Evolutionary conservation across 306 rosid genomes (phyloP).

Genomic region (Echinosophora koreensis): DNA sequence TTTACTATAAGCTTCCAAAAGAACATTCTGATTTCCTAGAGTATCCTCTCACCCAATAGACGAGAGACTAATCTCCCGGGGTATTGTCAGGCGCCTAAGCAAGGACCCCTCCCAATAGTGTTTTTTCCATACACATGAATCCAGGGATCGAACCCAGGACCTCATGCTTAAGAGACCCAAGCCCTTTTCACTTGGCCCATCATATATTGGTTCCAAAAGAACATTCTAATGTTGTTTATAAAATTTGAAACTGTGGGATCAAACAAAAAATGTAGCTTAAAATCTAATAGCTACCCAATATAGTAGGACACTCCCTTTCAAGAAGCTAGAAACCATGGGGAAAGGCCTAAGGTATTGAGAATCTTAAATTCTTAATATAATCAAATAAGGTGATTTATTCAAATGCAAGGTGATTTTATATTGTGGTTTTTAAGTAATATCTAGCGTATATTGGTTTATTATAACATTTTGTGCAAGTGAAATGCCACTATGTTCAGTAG

Average conservation of each 20-base stretch:
- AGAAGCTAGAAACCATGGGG: background rate
- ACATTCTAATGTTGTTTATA: background rate
- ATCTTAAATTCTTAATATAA: background rate
- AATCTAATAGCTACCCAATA: background rate
- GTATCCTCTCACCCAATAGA: too few relatives aligned
- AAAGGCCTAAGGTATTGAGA: background rate
- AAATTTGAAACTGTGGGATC: conserved; percentile 1
- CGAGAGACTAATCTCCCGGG: too few relatives aligned
- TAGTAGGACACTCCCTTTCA: background rate
- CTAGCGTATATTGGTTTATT: background rate
- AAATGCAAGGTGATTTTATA: background rate
- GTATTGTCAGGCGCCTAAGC: too few relatives aligned
- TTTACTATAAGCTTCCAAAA: conserved; percentile 11
- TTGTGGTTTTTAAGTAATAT: background rate
- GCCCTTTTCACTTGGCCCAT: too few relatives aligned
- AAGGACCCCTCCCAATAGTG: too few relatives aligned
- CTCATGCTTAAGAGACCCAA: too few relatives aligned
- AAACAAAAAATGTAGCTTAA: conserved; percentile 10
- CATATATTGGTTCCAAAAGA: background rate
- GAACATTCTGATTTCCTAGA: background rate
- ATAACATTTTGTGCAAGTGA: conserved; percentile 4
- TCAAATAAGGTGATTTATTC: background rate
- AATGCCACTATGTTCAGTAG: background rate
- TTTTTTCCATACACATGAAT: too few relatives aligned
- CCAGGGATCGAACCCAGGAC: too few relatives aligned